A percentile compares a stretch with the other conserved stretches of the same genome.
phyloP scores from a whole-genome alignment of 495 filamentous ascomycete species.

The Neurospora tetraspora region DNA sequence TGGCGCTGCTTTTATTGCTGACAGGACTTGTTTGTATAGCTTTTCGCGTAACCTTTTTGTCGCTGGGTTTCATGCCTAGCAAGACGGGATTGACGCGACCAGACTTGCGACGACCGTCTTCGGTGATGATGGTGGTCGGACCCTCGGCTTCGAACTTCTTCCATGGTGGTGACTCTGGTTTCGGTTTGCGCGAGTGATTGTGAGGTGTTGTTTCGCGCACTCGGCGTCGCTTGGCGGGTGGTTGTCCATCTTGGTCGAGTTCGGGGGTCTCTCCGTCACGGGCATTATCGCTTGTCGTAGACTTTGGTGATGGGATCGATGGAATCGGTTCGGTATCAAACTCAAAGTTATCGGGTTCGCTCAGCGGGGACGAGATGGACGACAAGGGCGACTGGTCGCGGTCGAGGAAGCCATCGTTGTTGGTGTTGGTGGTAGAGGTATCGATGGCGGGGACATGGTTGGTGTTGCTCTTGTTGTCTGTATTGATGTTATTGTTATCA shows the following conservation, averaged over 20 bases:
- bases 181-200: constrained; percentile 26
- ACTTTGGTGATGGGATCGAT: background rate
- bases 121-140: constrained; percentile 64
- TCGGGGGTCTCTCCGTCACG: background rate
- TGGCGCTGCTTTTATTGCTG: background rate
- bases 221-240: constrained; percentile 66
- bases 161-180: constrained; percentile 77
- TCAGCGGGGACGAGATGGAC: background rate
- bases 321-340: background rate
- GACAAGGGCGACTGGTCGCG: background rate
- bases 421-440: background rate
- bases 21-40: constrained; percentile 18
- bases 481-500: background rate
- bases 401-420: background rate
- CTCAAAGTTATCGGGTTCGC: background rate
- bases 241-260: constrained; percentile 29
- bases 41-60: constrained; percentile 47
- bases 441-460: background rate
- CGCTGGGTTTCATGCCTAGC: constrained; percentile 54
- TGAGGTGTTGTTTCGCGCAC: constrained; percentile 37
- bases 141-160: constrained; percentile 81
- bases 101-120: constrained; percentile 78
- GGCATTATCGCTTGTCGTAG: background rate
- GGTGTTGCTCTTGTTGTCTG: background rate
- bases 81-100: constrained; percentile 69